Conservation (phyloP, 768 basidiomycete species). For the Mycena rebaudengoi region DNA sequence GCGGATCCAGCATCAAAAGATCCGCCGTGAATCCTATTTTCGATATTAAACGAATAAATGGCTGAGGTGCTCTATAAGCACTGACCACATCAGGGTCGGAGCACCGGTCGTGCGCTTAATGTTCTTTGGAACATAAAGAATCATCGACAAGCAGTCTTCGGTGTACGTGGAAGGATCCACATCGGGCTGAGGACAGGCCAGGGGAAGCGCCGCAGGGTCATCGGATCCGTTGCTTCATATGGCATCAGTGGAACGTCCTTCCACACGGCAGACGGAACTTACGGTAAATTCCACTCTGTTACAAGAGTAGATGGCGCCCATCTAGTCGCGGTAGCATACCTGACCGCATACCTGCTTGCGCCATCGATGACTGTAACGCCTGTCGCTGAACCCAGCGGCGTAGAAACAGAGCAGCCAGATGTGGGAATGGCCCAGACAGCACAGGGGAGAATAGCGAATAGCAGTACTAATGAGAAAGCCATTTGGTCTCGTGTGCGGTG, state of each 20-base stretch:
- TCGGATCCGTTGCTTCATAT: constrained; percentile 56
- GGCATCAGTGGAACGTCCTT: constrained; percentile 10
- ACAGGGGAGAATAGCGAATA: background rate
- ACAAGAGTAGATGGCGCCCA: constrained; percentile 66
- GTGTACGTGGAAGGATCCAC: constrained; percentile 57
- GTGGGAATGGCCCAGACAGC: background rate
- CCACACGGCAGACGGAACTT: constrained; percentile 27
- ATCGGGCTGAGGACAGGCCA: constrained; percentile 74
- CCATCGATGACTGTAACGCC: constrained; percentile 59
- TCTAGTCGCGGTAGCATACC: constrained; percentile 69
- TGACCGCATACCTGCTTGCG: constrained; percentile 66
- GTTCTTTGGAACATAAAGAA: constrained; percentile 70
- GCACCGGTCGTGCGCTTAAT: constrained; percentile 40
- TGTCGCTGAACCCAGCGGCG: constrained; percentile 65
- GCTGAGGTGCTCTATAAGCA: background rate
- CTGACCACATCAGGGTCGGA: constrained; percentile 62
- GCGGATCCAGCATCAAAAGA: constrained; percentile 80
- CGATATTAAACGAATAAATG: background rate
- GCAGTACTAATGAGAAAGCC: background rate
- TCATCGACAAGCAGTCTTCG: constrained; percentile 87
- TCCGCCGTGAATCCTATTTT: constrained; percentile 80
- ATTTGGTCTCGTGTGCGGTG: no score
- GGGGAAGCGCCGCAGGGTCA: constrained; percentile 64
- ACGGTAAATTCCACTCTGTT: constrained; percentile 71
- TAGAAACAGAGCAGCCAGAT: constrained; percentile 33